Evolutionary conservation across 140 eudicot species (phyloP), one percentile per base, ranked within the genome.

Genomic region (Flaveria floridana): DNA sequence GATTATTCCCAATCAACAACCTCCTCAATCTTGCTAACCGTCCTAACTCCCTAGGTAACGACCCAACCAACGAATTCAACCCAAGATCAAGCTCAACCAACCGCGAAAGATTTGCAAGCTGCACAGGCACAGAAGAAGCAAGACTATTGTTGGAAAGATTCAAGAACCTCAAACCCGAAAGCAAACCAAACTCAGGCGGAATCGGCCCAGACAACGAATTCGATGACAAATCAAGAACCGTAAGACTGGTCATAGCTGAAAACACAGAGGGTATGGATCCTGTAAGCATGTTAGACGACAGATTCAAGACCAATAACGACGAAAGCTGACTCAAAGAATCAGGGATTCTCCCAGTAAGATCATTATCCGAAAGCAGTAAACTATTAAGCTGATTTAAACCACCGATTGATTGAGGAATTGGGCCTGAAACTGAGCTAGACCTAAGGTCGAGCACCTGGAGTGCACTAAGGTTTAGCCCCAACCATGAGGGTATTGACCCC

Each of bases 391-490:
- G 68, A 41, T 20, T 78, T 62, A 89, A 61, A 11, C 65, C 55
- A 12, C 96, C 92, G 52, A 86, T 41, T 19, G 91, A 82, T 21
- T 37, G 46, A 34, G 96, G 96, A 73, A 89, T 84, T 8, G 88
- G 48, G 34, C 96, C 96, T 0, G 53, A 6, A 76, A 89, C 79
- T 52, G 89, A 84, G 75, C 92, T 70, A 46, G 83, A 89, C 76
- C 82, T 82, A 28, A 89, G 85, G 81, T 89, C 96, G 63, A 89
- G 85, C 72, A 84, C 82, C 72, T 85, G 82, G 75, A 89, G 89
- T 65, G 80, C 70, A 66, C 61, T 25, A 51, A 89, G 79, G 21
- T 70, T 76, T 42, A 10, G 46, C 11, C 96, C 96, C 0, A 89
- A 80, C 91, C 87, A 89, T 2, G 80, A 82, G 0, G 96, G 96